Evolutionary conservation across 2,329 filamentous ascomycete species (phyloP), one percentile per base, ranked within the genome.

Genomic region (Bisporella sp.): DNA sequence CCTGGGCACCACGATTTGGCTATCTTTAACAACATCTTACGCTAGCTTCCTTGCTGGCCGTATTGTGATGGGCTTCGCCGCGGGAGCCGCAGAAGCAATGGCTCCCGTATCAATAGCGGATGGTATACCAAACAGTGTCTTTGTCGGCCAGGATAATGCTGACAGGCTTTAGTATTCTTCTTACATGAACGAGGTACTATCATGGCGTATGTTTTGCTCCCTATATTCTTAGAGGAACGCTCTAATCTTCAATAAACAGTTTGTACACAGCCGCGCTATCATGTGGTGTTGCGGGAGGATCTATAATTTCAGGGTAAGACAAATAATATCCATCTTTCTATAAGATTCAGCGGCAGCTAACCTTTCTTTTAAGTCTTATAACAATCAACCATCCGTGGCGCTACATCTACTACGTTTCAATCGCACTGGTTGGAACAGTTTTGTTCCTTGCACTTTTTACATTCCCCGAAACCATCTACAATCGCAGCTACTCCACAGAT

Each of bases 51-150:
- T 59, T 31, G 51, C 55, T n/a, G 50, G 52, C 21, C 49, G 58
- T 29, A 57, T 60, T 31, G 21, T 58, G 11, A 55, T 58, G 52
- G 55, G 55, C 1, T 57, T 57, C 41, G 49, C 41, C 7, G 35
- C 57, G 4, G 58, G 58, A 6, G 77, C 78, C 5, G 73, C 76
- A 4, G 77, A 82, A 66, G 78, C 74, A 0, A 73, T 77, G 11
- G 77, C 79, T 61, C 78, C 78, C 1, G 69, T 74, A 31, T 71
- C 81, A 41, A 81, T 81, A 58, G 75, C 79, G 2, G 78, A 82
- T 58, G 31, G 45, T 28, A 30, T 7, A 35, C 31, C 13, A 39
- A 3, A 39, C 13, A 11, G 13, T 12, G 8, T 28, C 11, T 13
- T 11, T 3, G 13, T 47, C 32, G 8, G 11, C 21, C 13, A n/a